Base-by-base conservation (phyloP, 371 early-diverging fungal genomes). In the Mucor indicus region DNA sequence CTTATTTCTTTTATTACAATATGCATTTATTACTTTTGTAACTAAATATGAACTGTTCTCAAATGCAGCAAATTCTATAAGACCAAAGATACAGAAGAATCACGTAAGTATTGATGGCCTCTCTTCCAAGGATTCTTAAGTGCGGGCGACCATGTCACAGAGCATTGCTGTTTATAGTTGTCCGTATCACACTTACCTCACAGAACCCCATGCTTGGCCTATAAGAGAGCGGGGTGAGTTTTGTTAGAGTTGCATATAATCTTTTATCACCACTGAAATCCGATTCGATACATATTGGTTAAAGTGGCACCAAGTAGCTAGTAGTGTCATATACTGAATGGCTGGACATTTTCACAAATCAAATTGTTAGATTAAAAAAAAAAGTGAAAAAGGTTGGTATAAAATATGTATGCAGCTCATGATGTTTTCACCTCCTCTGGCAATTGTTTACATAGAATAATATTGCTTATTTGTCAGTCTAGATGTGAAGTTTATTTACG, bases 121-220 rank as follows among this genome's bases (percentile, higher is more conserved):
- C 30, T 29, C 12, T 29, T 10, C 32, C n/a, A 22, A 16, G 3
- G 9, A 10, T 23, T 36, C 21, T 17, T 33, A 21, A 42, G n/a
- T n/a, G n/a, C n/a, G n/a, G n/a, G n/a, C n/a, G n/a, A n/a, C n/a
- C n/a, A n/a, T n/a, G n/a, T n/a, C n/a, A n/a, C n/a, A n/a, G n/a
- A n/a, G n/a, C 38, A 50, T 31, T 35, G 38, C 53, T 55, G 38
- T 62, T 50, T 38, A 44, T 53, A 38, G 49, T 50, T 42, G 56
- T 43, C 37, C 50, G 53, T 40, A 53, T 50, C 27, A 53, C 47
- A 46, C 53, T 56, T 41, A 39, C 57, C 50, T 62, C 53, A 30
- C 47, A 43, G 50, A 61, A 56, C 40, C 55, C 46, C 39, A 60
- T 43, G 38, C 49, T 60, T 55, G 48, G 46, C 22, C 55, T 53